Evolutionary conservation across 148 eudicot genomes (phyloP), one percentile per base, ranked within the genome.

Genomic region (Nepenthes gracilis): DNA sequence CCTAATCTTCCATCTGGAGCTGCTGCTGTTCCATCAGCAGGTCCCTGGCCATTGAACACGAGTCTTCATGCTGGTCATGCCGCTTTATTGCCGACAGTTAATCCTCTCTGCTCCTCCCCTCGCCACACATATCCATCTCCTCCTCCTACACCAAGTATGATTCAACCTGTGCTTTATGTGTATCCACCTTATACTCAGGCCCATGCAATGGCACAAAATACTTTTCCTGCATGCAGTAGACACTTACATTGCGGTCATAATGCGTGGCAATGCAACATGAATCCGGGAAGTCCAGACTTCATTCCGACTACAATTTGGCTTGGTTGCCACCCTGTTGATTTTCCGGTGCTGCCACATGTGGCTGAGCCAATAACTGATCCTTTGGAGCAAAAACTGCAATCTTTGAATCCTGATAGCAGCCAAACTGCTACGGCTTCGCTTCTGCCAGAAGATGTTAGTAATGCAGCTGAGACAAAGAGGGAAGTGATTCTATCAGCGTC

Each of bases 1-100:
- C 67, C 83, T 62, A 72, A 74, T 69, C 74, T 74, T 63, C 83
- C 87, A 62, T 63, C 87, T 68, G 85, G 86, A 47, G 82, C 84
- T 61, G 81, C 76, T 63, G 48, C 75, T 61, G 62, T 72, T 74
- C 81, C 75, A 60, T 64, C 85, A 33, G 74, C 79, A 50, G 86
- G 84, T 52, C 97, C 92, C 54, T 94, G 99, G 99, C 80, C 84
- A 43, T 69, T 86, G 85, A 90, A 86, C 70, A 84, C 85, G 88
- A 55, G 78, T 68, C 73, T 89, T 64, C 98, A 86, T 67, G 94
- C 75, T 60, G 85, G 83, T 50, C 68, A 82, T 36, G 72, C 72
- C 11, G 58, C 85, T 36, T 67, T 82, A 14, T 69, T 87, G 66
- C 77, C 81, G 35, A 33, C 70, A 1, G 79, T 65, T 36, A 78